phyloP scores from a whole-genome alignment of 1,284 basidiomycete species.

The Malassezia pachydermatis region DNA sequence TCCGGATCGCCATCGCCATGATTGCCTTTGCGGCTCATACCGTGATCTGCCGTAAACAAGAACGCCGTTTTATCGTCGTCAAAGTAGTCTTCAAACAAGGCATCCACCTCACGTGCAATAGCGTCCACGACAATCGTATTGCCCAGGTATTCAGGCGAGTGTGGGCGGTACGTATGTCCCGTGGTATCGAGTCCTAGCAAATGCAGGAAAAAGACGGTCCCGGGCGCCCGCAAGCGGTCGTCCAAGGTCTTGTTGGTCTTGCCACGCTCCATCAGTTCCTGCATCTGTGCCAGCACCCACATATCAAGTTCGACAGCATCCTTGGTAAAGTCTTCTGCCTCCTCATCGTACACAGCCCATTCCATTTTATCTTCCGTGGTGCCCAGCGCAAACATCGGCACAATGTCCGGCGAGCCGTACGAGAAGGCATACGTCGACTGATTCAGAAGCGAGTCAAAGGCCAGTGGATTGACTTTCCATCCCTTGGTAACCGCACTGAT shows the following conservation, averaged over 20 bases:
- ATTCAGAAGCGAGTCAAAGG: conserved; percentile 83
- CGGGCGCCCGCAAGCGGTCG: conserved; percentile 51
- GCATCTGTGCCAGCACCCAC: conserved; percentile 67
- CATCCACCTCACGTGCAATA: conserved; percentile 63
- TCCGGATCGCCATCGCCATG: conserved; percentile 84
- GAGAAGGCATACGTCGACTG: conserved; percentile 68
- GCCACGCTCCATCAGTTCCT: conserved; percentile 48
- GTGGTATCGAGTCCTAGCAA: conserved; percentile 76
- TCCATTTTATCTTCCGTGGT: conserved; percentile 59
- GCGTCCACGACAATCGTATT: conserved; percentile 72
- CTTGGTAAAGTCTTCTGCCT: conserved; percentile 55
- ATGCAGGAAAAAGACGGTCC: conserved; percentile 72
- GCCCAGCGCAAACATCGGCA: conserved; percentile 75
- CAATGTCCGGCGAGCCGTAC: conserved; percentile 78
- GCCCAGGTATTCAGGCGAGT: conserved; percentile 74
- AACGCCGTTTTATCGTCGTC: conserved; percentile 59
- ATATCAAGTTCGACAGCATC: conserved; percentile 69
- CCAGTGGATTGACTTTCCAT: conserved; percentile 80
- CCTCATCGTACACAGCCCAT: conserved; percentile 67
- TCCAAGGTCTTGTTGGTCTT: conserved; percentile 48
- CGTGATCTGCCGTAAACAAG: conserved; percentile 79
- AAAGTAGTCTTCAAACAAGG: conserved; percentile 56
- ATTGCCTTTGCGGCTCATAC: conserved; percentile 79
- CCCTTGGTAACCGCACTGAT: conserved; percentile 77
- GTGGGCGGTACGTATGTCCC: conserved; percentile 75